phyloP scores from a whole-genome alignment of 225 moss, liverwort and hornwort genomes.

The Climacium dendroides region DNA sequence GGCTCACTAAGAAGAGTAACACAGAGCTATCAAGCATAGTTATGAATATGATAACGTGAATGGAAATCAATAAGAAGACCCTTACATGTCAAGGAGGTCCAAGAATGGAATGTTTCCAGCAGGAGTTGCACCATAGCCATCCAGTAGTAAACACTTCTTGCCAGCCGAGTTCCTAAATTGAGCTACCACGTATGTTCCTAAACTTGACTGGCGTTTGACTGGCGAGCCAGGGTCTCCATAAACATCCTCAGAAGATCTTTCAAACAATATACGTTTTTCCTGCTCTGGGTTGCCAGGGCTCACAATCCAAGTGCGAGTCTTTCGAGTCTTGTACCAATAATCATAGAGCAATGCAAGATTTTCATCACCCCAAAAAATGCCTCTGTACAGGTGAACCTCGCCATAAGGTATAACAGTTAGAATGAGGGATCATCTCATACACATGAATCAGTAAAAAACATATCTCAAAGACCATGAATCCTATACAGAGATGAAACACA shows the following conservation, averaged over 20 bases:
- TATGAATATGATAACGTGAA: background rate
- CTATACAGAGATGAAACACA: background rate
- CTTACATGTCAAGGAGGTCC: conserved; percentile 81
- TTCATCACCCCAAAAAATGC: conserved; percentile 75
- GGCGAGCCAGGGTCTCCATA: conserved; percentile 94
- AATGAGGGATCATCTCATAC: background rate
- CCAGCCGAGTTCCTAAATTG: conserved; percentile 46
- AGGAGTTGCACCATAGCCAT: conserved; percentile 90
- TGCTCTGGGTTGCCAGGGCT: conserved; percentile 50
- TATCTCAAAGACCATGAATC: background rate
- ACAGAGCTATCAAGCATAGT: background rate
- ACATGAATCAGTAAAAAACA: background rate
- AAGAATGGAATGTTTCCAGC: conserved; percentile 90
- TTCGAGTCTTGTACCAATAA: conserved; percentile 82
- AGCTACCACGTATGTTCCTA: conserved; percentile 79
- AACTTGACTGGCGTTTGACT: conserved; percentile 44
- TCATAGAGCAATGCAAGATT: conserved; percentile 79
- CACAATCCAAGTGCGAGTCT: conserved; percentile 75
- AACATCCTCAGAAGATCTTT: conserved; percentile 89
- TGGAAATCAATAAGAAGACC: background rate
- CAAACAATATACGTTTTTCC: conserved; percentile 50
- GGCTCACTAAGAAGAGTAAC: background rate
- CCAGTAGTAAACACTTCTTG: conserved; percentile 58
- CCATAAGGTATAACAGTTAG: background rate
- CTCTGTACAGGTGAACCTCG: conserved; percentile 27